Conservation (phyloP, 768 basidiomycete species). For the Mycena vitilis region DNA sequence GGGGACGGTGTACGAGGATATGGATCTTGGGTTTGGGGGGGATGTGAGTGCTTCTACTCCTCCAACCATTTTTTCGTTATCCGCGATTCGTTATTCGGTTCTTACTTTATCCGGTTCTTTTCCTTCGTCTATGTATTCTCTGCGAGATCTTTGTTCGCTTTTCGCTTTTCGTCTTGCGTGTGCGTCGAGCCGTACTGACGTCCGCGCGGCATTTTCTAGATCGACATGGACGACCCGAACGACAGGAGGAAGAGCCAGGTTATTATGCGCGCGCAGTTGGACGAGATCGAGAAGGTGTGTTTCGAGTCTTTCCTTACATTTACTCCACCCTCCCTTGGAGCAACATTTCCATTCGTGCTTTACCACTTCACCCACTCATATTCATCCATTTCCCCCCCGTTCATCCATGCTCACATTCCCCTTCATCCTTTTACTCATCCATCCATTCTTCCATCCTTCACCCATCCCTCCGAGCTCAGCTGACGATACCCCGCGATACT, state of each 20-base stretch:
- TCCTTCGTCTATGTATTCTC: too few relatives aligned
- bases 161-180: constrained; percentile 13
- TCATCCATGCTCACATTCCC: too few relatives aligned
- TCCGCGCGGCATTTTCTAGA: constrained; percentile 42
- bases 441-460: background rate
- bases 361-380: too few relatives aligned
- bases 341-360: too few relatives aligned
- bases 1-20: constrained; percentile 64
- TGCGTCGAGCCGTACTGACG: constrained; percentile 29
- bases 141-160: background rate
- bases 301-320: background rate
- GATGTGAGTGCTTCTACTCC: too few relatives aligned
- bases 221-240: constrained; percentile 77
- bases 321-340: too few relatives aligned
- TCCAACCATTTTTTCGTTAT: too few relatives aligned
- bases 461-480: too few relatives aligned
- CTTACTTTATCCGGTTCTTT: too few relatives aligned
- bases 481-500: background rate
- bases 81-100: too few relatives aligned
- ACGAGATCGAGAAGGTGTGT: constrained; percentile 79
- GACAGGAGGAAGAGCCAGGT: constrained; percentile 82
- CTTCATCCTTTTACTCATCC: too few relatives aligned
- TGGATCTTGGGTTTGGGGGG: constrained; percentile 62
- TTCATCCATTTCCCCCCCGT: too few relatives aligned
- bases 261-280: constrained; percentile 78